phyloP scores from a whole-genome alignment of 768 basidiomycete species.

The Serpula lacrymans region DNA sequence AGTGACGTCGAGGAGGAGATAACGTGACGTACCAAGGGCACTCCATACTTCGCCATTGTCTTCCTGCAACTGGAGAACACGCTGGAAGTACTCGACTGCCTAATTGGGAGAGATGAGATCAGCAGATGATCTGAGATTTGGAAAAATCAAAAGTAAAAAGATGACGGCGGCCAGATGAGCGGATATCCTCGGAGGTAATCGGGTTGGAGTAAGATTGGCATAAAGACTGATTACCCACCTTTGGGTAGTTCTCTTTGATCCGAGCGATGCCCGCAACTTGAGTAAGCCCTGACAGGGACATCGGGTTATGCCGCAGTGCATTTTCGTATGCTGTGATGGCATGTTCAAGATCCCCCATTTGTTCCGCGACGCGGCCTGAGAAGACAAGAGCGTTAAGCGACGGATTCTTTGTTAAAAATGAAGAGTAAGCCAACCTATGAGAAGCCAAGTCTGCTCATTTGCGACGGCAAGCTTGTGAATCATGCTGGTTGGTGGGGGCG shows the following conservation, averaged over 20 bases:
- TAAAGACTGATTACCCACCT: slow-evolving; percentile 51
- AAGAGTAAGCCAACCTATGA: slow-evolving; percentile 62
- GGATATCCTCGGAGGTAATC: slow-evolving; percentile 28
- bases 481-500: slow-evolving; percentile 33
- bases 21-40: slow-evolving; percentile 65
- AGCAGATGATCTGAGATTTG: slow-evolving; percentile 4
- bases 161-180: slow-evolving; percentile 14
- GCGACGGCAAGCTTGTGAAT: slow-evolving; percentile 79
- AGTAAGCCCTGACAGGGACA: slow-evolving; percentile 84
- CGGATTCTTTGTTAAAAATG: slow-evolving; percentile 1
- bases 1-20: slow-evolving; percentile 12
- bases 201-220: slow-evolving; percentile 24
- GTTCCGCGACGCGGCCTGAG: slow-evolving; percentile 90
- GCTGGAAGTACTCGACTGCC: slow-evolving; percentile 97
- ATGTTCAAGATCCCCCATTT: slow-evolving; percentile 91
- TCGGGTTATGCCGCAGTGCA: slow-evolving; percentile 92
- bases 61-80: slow-evolving; percentile 84
- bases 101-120: slow-evolving; percentile 32
- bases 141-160: slow-evolving; percentile 4
- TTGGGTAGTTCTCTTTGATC: slow-evolving; percentile 96
- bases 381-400: slow-evolving; percentile 22
- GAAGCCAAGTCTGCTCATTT: slow-evolving; percentile 93
- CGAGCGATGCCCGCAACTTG: slow-evolving; percentile 95
- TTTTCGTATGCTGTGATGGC: slow-evolving; percentile 93
- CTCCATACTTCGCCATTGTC: slow-evolving; percentile 99